A percentile compares a stretch with the other conserved stretches of the same genome.
Conservation (phyloP, 2,329 filamentous ascomycete genomes). For the Trichophyton mentagrophytes region DNA sequence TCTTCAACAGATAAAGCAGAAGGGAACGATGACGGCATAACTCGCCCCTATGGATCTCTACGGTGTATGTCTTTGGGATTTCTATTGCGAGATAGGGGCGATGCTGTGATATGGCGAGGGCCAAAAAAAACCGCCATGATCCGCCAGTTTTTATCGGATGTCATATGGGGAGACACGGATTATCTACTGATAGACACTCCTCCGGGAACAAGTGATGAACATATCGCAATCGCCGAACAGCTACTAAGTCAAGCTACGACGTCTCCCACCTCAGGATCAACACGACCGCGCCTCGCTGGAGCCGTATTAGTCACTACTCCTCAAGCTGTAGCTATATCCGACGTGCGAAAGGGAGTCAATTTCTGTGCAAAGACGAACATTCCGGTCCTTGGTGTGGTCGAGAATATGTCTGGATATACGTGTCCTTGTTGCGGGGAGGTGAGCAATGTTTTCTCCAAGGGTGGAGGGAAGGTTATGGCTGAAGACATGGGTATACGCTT, state of each 20-base stretch:
- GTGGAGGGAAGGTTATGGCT: slow-evolving; percentile 82
- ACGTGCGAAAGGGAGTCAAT: slow-evolving; percentile 89
- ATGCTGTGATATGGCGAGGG: slow-evolving; percentile 93
- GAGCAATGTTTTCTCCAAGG: slow-evolving; percentile 85
- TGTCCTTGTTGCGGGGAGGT: slow-evolving; percentile 60
- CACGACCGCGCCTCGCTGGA: slow-evolving; percentile 56
- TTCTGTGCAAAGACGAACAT: slow-evolving; percentile 80
- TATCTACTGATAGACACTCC: slow-evolving; percentile 92
- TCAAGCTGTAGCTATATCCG: slow-evolving; percentile 82
- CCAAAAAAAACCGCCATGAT: slow-evolving; percentile 99
- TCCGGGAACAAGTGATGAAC: slow-evolving; percentile 90
- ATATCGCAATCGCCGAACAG: slow-evolving; percentile 86
- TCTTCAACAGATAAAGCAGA: slow-evolving; percentile 4
- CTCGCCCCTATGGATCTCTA: slow-evolving; percentile 26
- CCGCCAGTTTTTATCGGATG: slow-evolving; percentile 84
- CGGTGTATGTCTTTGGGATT: slow-evolving; percentile 88
- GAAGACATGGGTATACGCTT: slow-evolving; percentile 73
- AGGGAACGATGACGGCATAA: too few species aligned
- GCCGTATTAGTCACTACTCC: slow-evolving; percentile 94
- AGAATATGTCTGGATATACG: slow-evolving; percentile 65
- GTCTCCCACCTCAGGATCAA: slow-evolving; percentile 1
- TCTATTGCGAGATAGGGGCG: slow-evolving; percentile 65
- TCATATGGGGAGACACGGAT: slow-evolving; percentile 76
- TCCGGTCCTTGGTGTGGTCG: slow-evolving; percentile 71
- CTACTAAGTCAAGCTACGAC: slow-evolving; percentile 39